phyloP scores from a whole-genome alignment of 2,329 filamentous ascomycete genomes.

The Corniculantispora saksenae region DNA sequence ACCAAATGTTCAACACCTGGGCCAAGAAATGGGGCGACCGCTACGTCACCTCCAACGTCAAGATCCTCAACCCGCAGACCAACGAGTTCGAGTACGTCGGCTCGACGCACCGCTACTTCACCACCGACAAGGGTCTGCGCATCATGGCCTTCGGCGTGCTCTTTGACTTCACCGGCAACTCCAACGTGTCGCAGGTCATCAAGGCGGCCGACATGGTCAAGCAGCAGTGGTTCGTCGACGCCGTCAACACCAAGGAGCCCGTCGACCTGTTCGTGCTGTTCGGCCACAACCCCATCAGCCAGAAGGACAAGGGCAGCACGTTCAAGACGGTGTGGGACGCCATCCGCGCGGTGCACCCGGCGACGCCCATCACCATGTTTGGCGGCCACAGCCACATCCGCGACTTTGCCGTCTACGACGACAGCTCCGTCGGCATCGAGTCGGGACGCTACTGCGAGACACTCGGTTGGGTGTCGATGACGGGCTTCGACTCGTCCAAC shows the following conservation, averaged over 20 bases:
- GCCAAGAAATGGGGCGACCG: constrained; percentile 54
- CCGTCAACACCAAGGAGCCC: constrained; percentile 52
- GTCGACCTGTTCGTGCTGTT: constrained; percentile 65
- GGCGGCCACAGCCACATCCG: constrained; percentile 66
- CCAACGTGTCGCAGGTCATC: constrained; percentile 61
- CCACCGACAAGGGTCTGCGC: constrained; percentile 42
- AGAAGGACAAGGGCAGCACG: constrained; percentile 44
- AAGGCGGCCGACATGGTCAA: constrained; percentile 52
- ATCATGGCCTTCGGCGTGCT: constrained; percentile 48
- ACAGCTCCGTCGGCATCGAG: constrained; percentile 61
- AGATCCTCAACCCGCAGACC: constrained; percentile 42
- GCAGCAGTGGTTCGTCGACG: constrained; percentile 61
- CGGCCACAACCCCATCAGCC: constrained; percentile 62
- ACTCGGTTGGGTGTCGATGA: constrained; percentile 66
- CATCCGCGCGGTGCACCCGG: constrained; percentile 57
- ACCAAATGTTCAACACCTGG: constrained; percentile 61
- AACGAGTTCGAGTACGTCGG: constrained; percentile 44
- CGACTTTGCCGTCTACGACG: constrained; percentile 65
- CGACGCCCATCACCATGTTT: constrained; percentile 64
- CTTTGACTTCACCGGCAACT: constrained; percentile 56
- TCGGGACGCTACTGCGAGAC: constrained; percentile 69
- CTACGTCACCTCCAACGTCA: constrained; percentile 48
- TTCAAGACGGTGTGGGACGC: constrained; percentile 52
- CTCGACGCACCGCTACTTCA: constrained; percentile 46
- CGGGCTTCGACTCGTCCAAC: constrained; percentile 52